A percentile compares a stretch with the other conserved stretches of the same genome.
These are phyloP conservation scores for Solanum chacoense DNA, from an alignment of 305 asterid genomes.

Conservation along the genomic window DNA sequence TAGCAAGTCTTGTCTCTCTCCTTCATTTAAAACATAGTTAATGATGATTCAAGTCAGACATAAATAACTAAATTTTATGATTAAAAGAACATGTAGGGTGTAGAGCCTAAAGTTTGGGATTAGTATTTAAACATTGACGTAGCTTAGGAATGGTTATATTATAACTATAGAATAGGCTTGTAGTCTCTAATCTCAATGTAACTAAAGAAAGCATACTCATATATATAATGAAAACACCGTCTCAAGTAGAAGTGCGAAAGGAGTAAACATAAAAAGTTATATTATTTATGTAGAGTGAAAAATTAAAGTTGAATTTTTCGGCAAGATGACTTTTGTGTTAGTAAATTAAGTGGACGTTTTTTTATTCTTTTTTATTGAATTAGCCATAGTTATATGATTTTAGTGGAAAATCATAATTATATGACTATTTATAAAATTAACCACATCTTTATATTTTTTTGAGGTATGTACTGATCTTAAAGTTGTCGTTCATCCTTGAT, in stretches of 20 bases:
- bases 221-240: background rate
- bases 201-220: too few species aligned
- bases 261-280: background rate
- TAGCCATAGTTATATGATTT: background rate
- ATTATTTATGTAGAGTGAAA: too few species aligned
- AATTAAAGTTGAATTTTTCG: too few species aligned
- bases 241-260: background rate
- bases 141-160: background rate
- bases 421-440: too few species aligned
- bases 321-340: background rate
- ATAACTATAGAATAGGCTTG: background rate
- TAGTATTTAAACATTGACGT: too few species aligned
- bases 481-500: background rate
- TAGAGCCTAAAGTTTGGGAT: background rate
- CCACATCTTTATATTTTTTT: background rate
- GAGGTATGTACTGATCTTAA: background rate
- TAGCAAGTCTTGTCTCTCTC: too few species aligned
- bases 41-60: background rate
- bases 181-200: background rate
- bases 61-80: too few species aligned
- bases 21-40: background rate
- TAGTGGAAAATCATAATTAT: background rate
- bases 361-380: too few species aligned
- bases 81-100: background rate
- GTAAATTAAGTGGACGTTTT: background rate